These are phyloP conservation scores for Leccinum broughii DNA, from an alignment of 768 basidiomycete species.

Conservation along the genomic window DNA sequence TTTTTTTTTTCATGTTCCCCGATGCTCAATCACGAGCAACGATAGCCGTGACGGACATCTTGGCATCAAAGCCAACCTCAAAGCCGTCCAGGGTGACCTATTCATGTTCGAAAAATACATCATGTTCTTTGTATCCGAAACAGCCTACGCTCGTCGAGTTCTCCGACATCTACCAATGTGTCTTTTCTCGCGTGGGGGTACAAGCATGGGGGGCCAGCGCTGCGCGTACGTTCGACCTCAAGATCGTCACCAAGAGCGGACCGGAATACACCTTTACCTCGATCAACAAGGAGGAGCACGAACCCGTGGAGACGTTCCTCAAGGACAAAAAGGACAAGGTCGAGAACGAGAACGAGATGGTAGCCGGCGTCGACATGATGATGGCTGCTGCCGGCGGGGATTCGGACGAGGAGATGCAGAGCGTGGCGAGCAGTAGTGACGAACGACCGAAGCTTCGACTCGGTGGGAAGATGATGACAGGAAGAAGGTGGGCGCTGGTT, in stretches of 20 bases:
- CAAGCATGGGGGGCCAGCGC: conserved; percentile 78
- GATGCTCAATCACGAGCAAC: conserved; percentile 1
- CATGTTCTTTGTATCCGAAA: conserved; percentile 89
- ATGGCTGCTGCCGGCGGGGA: conserved; percentile 62
- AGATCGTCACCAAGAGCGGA: conserved; percentile 81
- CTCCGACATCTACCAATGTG: conserved; percentile 82
- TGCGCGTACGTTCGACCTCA: conserved; percentile 91
- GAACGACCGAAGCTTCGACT: conserved; percentile 53
- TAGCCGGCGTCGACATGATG: conserved; percentile 80
- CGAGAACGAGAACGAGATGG: conserved; percentile 82
- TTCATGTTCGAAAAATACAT: conserved; percentile 98
- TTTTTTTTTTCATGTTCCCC: not conserved
- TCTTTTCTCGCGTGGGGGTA: conserved; percentile 89
- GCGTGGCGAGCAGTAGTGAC: conserved; percentile 69
- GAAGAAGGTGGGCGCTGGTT: conserved; percentile 50
- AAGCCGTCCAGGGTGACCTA: conserved; percentile 94
- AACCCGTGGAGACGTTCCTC: conserved; percentile 80
- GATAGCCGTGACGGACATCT: conserved; percentile 83
- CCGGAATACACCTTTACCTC: conserved; percentile 89
- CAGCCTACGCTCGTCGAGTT: conserved; percentile 90
- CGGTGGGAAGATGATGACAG: conserved; percentile 71
- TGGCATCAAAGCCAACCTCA: conserved; percentile 97
- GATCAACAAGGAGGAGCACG: conserved; percentile 95
- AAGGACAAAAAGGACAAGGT: conserved; percentile 89
- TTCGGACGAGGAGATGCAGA: conserved; percentile 84